Conservation (phyloP, 176 grass and related monocot genomes). For the Ensete glaucum region DNA sequence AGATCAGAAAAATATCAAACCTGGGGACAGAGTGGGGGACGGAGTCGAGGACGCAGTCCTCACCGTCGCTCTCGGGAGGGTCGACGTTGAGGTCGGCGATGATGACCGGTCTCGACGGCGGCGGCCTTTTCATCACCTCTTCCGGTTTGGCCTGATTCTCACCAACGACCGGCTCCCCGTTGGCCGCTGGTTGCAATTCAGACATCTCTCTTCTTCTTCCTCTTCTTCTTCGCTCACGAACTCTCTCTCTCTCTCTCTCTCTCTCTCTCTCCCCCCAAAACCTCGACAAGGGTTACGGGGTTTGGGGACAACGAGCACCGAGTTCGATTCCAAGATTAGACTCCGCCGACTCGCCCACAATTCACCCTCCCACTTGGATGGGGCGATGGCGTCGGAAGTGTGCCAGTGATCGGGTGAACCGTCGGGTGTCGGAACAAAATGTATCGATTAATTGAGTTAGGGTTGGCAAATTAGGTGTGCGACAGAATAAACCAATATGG, state of each 20-base stretch:
- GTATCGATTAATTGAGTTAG: not conserved
- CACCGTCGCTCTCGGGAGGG: constrained; percentile 12
- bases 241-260: not conserved
- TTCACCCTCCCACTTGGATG: not conserved
- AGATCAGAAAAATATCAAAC: not conserved
- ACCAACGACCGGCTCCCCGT: not conserved
- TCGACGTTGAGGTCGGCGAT: constrained; percentile 18
- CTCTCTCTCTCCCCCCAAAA: not conserved
- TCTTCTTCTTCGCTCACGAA: not conserved
- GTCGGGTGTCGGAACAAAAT: accelerated
- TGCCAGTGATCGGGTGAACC: not conserved
- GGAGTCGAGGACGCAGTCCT: not conserved
- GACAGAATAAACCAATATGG: not conserved
- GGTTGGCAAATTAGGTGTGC: not conserved
- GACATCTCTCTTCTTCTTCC: not conserved
- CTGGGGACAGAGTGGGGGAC: not conserved
- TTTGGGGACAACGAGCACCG: not conserved
- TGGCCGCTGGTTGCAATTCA: not conserved
- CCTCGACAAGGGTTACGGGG: not conserved
- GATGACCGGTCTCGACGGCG: not conserved
- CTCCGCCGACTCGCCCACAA: not conserved
- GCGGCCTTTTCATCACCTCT: not conserved
- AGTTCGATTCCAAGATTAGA: not conserved
- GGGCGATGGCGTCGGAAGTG: not conserved
- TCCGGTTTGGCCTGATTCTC: not conserved